phyloP scores from a whole-genome alignment of 495 filamentous ascomycete species.

The Penicilliopsis zonata region DNA sequence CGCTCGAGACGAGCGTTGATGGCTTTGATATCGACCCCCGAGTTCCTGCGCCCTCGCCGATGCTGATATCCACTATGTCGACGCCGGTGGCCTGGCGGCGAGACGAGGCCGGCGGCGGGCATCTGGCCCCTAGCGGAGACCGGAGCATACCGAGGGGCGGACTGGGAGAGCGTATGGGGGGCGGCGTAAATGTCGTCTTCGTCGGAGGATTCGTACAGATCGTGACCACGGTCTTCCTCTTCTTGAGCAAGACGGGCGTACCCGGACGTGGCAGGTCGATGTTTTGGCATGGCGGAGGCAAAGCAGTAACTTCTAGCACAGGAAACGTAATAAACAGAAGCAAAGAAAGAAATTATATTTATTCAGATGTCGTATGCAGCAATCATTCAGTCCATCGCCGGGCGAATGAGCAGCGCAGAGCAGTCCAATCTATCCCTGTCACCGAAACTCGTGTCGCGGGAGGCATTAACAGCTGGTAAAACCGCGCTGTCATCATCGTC shows the following conservation, averaged over 20 bases:
- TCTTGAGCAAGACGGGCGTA: constrained; percentile 89
- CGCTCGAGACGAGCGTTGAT: constrained; percentile 93
- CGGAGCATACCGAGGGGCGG: constrained; percentile 58
- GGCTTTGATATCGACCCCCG: constrained; percentile 94
- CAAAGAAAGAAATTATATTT: background rate
- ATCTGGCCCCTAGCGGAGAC: constrained; percentile 41
- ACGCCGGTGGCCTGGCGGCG: constrained; percentile 29
- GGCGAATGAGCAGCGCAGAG: too few relatives aligned
- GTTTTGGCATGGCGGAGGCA: constrained; percentile 32
- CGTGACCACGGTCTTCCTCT: constrained; percentile 51
- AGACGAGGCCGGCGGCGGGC: constrained; percentile 28
- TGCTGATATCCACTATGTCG: constrained; percentile 32
- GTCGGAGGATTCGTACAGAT: constrained; percentile 58
- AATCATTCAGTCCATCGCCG: too few relatives aligned
- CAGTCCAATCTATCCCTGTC: too few relatives aligned
- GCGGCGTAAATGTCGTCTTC: constrained; percentile 45
- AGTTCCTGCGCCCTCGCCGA: constrained; percentile 58
- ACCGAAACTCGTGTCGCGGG: too few relatives aligned
- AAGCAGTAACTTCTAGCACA: background rate
- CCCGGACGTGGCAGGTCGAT: constrained; percentile 67
- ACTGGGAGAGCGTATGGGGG: constrained; percentile 46
- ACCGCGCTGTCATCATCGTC: too few relatives aligned
- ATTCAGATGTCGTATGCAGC: too few relatives aligned
- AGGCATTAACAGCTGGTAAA: too few relatives aligned
- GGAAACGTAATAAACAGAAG: background rate